Percentiles rank a stretch among this genome's conserved stretches.
These are phyloP conservation scores for Blastocystis sp. DNA, from an alignment of 352 stramenopile species.

Conservation along the genomic window DNA sequence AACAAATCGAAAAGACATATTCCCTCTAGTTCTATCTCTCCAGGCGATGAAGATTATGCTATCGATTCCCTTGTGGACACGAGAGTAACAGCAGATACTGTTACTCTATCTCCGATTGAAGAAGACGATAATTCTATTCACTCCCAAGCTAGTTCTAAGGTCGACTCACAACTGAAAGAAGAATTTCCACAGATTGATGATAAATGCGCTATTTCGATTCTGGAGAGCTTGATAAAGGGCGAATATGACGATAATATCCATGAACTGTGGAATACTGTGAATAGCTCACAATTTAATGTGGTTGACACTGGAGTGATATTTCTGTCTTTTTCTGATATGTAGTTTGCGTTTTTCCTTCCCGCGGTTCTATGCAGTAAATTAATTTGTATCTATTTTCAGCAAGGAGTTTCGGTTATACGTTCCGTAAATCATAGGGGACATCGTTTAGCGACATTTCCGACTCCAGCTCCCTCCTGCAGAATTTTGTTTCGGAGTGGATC, in stretches of 20 bases:
- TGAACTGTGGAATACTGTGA: constrained; percentile 10
- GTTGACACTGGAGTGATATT: neutral
- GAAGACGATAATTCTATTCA: neutral
- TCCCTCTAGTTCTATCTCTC: neutral
- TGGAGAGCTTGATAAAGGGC: constrained; percentile 36
- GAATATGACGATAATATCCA: constrained; percentile 36
- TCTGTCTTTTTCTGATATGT: neutral
- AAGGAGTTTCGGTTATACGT: neutral
- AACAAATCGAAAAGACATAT: neutral
- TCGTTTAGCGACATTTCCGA: neutral
- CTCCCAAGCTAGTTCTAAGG: neutral
- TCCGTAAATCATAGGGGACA: neutral
- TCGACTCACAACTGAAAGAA: neutral
- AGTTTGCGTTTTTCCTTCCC: constrained; percentile 46
- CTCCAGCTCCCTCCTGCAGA: neutral
- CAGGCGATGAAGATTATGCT: neutral
- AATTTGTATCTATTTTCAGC: neutral
- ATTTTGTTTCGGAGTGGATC: constrained; percentile 46
- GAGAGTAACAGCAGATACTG: neutral
- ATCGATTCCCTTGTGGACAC: neutral
- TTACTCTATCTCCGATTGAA: neutral
- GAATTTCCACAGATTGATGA: neutral
- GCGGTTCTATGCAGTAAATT: constrained; percentile 6
- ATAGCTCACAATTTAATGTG: constrained; percentile 6
- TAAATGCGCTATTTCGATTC: neutral